phyloP scores from a whole-genome alignment of 148 eudicot species.

The Gaultheria prostrata region DNA sequence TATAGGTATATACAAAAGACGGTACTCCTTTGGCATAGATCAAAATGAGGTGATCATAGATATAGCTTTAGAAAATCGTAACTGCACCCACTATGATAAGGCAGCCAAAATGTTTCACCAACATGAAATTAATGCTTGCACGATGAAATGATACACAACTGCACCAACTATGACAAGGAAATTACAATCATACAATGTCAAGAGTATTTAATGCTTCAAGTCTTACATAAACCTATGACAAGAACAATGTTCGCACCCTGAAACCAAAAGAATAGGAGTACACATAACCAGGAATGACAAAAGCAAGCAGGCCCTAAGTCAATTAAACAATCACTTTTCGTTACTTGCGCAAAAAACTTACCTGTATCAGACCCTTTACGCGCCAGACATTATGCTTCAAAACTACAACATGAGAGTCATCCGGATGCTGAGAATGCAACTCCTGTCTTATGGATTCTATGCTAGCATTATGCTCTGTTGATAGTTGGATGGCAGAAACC shows the following conservation, averaged over 20 bases:
- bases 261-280: not conserved
- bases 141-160: not conserved
- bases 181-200: not conserved
- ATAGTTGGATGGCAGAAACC: constrained; percentile 37
- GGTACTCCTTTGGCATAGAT: not conserved
- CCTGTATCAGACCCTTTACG: constrained; percentile 41
- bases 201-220: not conserved
- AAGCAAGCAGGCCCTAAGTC: not conserved
- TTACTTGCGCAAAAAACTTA: constrained; percentile 2
- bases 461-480: constrained; percentile 37
- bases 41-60: not conserved
- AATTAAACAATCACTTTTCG: not conserved
- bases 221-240: not conserved
- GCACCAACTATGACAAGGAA: constrained; percentile 3
- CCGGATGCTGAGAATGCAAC: constrained; percentile 40
- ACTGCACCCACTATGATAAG: not conserved
- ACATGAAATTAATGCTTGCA: not conserved
- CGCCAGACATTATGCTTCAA: constrained; percentile 41
- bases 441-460: constrained; percentile 41
- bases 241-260: not conserved
- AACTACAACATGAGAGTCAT: constrained; percentile 37
- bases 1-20: not conserved
- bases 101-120: not conserved
- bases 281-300: not conserved
- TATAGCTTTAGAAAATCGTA: not conserved